Percentiles rank a stretch among this genome's conserved stretches.
Evolutionary conservation across 2,329 filamentous ascomycete genomes (phyloP).

Genomic region (Pseudogymnoascus destructans): DNA sequence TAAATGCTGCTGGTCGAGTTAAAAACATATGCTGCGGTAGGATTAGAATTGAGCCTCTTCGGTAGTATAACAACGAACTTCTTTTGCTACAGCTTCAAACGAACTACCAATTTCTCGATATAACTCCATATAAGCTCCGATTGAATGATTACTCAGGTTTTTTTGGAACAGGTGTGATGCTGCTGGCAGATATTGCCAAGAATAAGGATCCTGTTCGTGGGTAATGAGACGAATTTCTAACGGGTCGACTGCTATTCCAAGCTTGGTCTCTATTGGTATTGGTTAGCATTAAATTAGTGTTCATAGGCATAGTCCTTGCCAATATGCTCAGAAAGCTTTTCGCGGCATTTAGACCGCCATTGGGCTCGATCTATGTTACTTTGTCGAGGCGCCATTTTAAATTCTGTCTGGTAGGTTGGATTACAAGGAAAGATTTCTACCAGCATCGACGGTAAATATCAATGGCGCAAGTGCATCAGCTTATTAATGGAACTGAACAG

Average conservation of each 20-base stretch:
- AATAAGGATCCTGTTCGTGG: neutral
- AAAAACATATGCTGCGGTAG: conserved; percentile 12
- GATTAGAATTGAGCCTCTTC: conserved; percentile 13
- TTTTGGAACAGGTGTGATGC: neutral
- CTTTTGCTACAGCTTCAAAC: conserved; percentile 10
- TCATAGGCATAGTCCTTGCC: neutral
- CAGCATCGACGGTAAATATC: neutral
- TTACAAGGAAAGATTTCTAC: neutral
- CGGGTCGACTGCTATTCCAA: neutral
- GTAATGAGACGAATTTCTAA: neutral
- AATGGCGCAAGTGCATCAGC: neutral
- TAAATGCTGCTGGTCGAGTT: conserved; percentile 14
- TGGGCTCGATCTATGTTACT: neutral
- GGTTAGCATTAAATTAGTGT: neutral
- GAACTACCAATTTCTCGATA: neutral
- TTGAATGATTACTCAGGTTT: neutral
- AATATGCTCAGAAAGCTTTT: neutral
- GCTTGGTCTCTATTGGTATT: neutral
- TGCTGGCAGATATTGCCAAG: neutral
- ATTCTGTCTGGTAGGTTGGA: neutral
- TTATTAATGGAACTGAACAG: neutral
- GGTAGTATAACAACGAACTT: conserved; percentile 6
- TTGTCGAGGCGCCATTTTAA: neutral
- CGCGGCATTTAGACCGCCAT: neutral
- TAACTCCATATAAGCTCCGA: neutral